Base-by-base conservation (phyloP, 305 asterid genomes). In the Ajuga reptans region DNA sequence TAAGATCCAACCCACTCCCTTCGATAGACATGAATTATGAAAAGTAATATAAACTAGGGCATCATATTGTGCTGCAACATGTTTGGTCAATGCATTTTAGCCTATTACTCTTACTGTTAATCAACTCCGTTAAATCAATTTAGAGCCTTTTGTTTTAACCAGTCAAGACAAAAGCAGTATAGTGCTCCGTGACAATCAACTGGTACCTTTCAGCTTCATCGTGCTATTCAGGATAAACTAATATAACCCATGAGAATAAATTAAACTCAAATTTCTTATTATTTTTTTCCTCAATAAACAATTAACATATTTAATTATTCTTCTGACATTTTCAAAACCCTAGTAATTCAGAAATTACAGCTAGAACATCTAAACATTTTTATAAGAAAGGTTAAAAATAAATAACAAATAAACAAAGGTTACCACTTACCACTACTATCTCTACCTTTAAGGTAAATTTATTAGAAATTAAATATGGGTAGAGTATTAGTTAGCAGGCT, bases 81-180 rank as follows among this genome's bases (percentile, higher is more conserved):
- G 69, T 59, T 33, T 52, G 66, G 55, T 7, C 18, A 33, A 55
- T 45, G 63, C 54, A 39, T 34, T 45, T 43, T 43, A 65, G 47
- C 73, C 57, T 34, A 27, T 37, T 66, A 52, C 59, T 31, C 68
- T 15, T 61, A 42, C 46, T 59, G 51, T 45, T 59, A 33, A 15
- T 18, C 43, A 21, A 37, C 42, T n/a, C 37, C 9, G 1, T 4
- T 69, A 10, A 36, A 21, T 36, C 5, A 6, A 43, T 9, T 61
- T 14, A 14, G 42, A 8, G 67, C 46, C n/a, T 54, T 45, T 62
- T 53, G 66, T 7, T 57, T 7, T 57, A 27, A 24, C 59, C 24
- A 43, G 31, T 17, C 47, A 14, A 55, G 42, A 21, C 16, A 64
- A 8, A 56, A 29, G 5, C 47, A 37, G 42, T 18, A 27, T 5